Base-by-base conservation (phyloP, 2,329 filamentous ascomycete species). In the Sclerotinia borealis region DNA sequence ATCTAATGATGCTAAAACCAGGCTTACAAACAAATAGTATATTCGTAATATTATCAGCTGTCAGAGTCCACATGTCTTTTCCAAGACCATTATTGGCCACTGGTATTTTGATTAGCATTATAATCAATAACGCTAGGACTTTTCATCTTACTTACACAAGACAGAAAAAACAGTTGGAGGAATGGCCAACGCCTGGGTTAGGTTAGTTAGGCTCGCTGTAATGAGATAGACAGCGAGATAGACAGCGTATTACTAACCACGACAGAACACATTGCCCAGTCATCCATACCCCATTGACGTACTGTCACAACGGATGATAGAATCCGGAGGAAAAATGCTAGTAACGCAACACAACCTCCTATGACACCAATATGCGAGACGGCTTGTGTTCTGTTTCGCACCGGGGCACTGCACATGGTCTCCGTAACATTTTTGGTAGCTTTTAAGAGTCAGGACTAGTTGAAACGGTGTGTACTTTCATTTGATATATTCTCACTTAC, bases 61-160 rank as follows among this genome's bases (percentile, higher is more conserved):
- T 37, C 13, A 54, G 4, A 3, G 59, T 61, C 56, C 62, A 64
- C n/a, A 64, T 49, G 31, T 61, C 62, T 45, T 52, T 59, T 19
- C 62, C 62, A n/a, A 64, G 48, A 9, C 56, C 62, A 61, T 61
- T 48, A 7, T 63, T 29, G 29, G 61, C 31, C 43, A 63, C 61
- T 63, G 31, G 11, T 3, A 25, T 4, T 17, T 9, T 6, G 27
- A 27, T 50, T 34, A 36, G 25, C 29, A 49, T 34, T 15, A 19
- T 50, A 8, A 27, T 2, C 19, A 47, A 11, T 25, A n/a, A 17
- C 13, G 17, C 10, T 22, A 13, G 43, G n/a, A n/a, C n/a, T n/a
- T n/a, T 11, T 3, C n/a, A 47, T n/a, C 19, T 27, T 22, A 50
- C 48, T 50, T 50, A 50, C 48, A 31, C 19, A 50, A 27, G 15